phyloP scores from a whole-genome alignment of 2,329 filamentous ascomycete genomes.

The Conoideocrella luteorostrata region DNA sequence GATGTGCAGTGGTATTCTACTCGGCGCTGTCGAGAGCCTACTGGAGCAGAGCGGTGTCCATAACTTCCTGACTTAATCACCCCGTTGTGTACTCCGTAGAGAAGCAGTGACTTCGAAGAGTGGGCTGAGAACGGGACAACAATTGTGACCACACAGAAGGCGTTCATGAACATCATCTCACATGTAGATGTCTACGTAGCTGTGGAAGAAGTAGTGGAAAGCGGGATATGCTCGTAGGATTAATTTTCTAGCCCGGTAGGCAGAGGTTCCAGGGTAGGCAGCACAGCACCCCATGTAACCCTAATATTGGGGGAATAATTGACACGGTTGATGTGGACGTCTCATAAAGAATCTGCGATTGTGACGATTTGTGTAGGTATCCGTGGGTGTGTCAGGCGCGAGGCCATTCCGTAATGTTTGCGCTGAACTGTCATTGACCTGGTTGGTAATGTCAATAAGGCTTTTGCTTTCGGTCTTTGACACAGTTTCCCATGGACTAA shows the following conservation, averaged over 20 bases:
- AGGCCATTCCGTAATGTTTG: too few species aligned
- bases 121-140: conserved; percentile 6
- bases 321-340: neutral
- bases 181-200: conserved; percentile 31
- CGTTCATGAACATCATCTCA: conserved; percentile 14
- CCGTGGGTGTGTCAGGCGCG: too few species aligned
- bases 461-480: conserved; percentile 40
- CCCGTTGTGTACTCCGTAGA: conserved; percentile 1
- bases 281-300: neutral
- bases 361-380: conserved; percentile 28
- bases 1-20: conserved; percentile 42
- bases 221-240: conserved; percentile 40
- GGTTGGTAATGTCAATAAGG: conserved; percentile 56
- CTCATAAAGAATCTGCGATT: conserved; percentile 15
- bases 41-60: conserved; percentile 51
- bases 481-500: conserved; percentile 18
- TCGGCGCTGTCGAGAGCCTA: conserved; percentile 49
- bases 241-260: conserved; percentile 26
- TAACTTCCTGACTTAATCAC: conserved; percentile 18
- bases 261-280: conserved; percentile 1
- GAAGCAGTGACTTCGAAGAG: conserved; percentile 4
- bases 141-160: conserved; percentile 9
- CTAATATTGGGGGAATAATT: neutral
- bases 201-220: conserved; percentile 41
- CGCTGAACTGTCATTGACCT: conserved; percentile 56